Evolutionary conservation across 2,329 filamentous ascomycete genomes (phyloP), one percentile per base, ranked within the genome.

Genomic region (Ramularia endophylla): DNA sequence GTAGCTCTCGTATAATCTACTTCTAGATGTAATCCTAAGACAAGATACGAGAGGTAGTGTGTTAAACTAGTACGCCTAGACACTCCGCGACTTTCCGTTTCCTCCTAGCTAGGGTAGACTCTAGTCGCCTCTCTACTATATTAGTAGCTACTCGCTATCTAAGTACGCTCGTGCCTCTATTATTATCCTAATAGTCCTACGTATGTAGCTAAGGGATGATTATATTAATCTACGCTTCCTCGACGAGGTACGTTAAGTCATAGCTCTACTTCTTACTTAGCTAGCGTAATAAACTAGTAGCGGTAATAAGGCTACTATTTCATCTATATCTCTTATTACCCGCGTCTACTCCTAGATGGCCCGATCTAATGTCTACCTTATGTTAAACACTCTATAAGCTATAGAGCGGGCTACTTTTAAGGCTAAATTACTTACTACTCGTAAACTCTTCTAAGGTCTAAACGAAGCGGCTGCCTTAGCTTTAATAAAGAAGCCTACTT

Each of bases 401-500:
- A 17, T 16, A 18, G 13, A 35, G 16, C 32, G 32, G n/a, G 13
- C 17, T 11, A 18, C 17, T 8, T 35, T 35, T 18, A 16, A 35
- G n/a, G 8, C 8, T n/a, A n/a, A 35, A 18, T 16, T 35, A 35
- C 17, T 17, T 7, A 7, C 12, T 8, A 16, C 13, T 18, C 18
- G 18, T 35, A 17, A 35, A 7, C 13, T 35, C 17, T 35, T 35
- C 32, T 35, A 35, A n/a, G 32, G 18, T 11, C 32, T 35, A 35
- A 5, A 8, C 7, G 17, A 35, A 19, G 13, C 13, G 17, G 20
- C n/a, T 35, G 20, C 32, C 12, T 16, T 35, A 13, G 32, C 32
- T 8, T 8, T 18, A 12, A 18, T 16, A 18, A 35, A 35, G 8
- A 35, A 35, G 7, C 32, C 25, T 8, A 27, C n/a, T n/a, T n/a